A percentile compares a stretch with the other conserved stretches of the same genome.
Evolutionary conservation across 306 rosid genomes (phyloP).

Genomic region (Cucurbita pepo): DNA sequence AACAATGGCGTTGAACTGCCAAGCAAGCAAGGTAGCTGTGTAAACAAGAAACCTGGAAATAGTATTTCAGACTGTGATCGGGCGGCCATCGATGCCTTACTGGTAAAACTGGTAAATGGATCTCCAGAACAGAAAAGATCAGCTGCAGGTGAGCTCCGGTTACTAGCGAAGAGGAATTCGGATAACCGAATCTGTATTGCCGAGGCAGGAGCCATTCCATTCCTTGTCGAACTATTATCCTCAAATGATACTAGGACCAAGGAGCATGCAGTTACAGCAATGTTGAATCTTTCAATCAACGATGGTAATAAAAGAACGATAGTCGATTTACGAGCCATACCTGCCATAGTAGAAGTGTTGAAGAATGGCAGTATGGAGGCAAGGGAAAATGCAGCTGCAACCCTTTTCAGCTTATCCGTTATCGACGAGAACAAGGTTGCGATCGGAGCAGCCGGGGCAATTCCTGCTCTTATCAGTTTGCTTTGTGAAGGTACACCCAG

Average conservation of each 20-base stretch:
- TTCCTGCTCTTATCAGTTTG: conserved; percentile 76
- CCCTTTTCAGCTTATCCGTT: conserved; percentile 86
- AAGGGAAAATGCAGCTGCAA: conserved; percentile 96
- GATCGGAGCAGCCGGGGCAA: conserved; percentile 97
- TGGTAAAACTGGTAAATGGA: conserved; percentile 47
- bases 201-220: conserved; percentile 93
- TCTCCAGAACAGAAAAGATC: conserved; percentile 74
- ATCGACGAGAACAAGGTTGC: conserved; percentile 84
- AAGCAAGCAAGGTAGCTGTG: conserved; percentile 51
- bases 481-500: conserved; percentile 90
- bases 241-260: conserved; percentile 72
- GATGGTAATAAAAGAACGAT: conserved; percentile 83
- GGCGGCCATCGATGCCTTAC: conserved; percentile 36
- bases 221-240: conserved; percentile 70
- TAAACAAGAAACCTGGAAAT: conserved; percentile 54
- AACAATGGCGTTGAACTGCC: conserved; percentile 93
- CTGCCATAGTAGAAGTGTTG: conserved; percentile 85
- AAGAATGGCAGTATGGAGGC: conserved; percentile 92
- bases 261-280: conserved; percentile 96
- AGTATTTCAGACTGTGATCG: conserved; percentile 66
- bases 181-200: conserved; percentile 94
- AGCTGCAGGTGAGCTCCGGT: conserved; percentile 89
- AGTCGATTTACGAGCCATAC: conserved; percentile 84
- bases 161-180: conserved; percentile 88
- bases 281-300: conserved; percentile 82